Percentiles rank a stretch among this genome's conserved stretches.
These are phyloP conservation scores for Pinus tabuliformis DNA, from an alignment of 75 land plant genomes.

Conservation along the genomic window DNA sequence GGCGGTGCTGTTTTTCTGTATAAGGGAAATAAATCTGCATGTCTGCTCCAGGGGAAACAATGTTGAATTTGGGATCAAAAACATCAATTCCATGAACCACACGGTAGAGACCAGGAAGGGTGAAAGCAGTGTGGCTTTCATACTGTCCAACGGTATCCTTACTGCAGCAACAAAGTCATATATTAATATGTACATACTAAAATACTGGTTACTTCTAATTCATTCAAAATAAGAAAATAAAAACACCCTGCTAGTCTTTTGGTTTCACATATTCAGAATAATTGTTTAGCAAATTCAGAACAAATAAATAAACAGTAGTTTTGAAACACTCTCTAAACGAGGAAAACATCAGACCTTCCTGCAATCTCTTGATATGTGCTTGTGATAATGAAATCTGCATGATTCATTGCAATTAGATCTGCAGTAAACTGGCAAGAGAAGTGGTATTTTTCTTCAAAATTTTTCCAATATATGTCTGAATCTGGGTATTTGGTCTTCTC, in stretches of 20 bases:
- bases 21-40: conserved; percentile 56
- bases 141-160: conserved; percentile 65
- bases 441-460: conserved; percentile 68
- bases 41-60: conserved; percentile 76
- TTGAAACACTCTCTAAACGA: too few species aligned
- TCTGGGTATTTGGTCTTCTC: conserved; percentile 87
- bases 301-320: too few species aligned
- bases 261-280: too few species aligned
- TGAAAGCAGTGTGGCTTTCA: conserved; percentile 66
- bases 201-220: too few species aligned
- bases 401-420: conserved; percentile 78
- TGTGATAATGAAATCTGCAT: conserved; percentile 77
- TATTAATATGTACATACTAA: too few species aligned
- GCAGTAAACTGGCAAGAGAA: conserved; percentile 85
- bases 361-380: conserved; percentile 84
- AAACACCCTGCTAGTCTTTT: too few species aligned
- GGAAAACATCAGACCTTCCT: conserved; percentile 45
- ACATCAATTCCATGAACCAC: conserved; percentile 75
- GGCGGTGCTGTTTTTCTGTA: conserved; percentile 44
- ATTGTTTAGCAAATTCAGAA: too few species aligned
- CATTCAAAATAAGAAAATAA: too few species aligned
- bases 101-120: conserved; percentile 66
- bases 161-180: conserved; percentile 27
- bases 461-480: conserved; percentile 78
- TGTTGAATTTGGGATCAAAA: conserved; percentile 80